Evolutionary conservation across 345 rosid genomes (phyloP), one percentile per base, ranked within the genome.

Genomic region (Gossypium anomalum): DNA sequence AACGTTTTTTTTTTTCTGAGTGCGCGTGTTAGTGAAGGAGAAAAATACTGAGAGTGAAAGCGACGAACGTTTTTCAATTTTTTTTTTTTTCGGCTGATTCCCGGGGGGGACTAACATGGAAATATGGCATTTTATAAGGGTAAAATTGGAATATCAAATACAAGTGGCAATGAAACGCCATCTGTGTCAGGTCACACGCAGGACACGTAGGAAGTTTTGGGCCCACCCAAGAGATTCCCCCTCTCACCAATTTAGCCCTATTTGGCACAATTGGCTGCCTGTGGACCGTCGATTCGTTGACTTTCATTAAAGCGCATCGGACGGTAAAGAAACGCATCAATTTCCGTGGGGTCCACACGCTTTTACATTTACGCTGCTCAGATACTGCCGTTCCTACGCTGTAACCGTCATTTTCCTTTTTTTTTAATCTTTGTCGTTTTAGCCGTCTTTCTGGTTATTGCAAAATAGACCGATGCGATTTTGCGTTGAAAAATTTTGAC

Each of bases 211-310:
- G 38, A 67, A 44, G 41, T 17, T 9, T 7, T 11, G 72, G 72
- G 72, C 20, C 71, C 65, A 23, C 53, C 9, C n/a, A 16, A 23
- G 49, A 66, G 66, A 67, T 63, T 75, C 67, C 25, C 22, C 17
- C 0, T 5, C 41, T 34, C 7, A 34, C 41, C 7, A 34, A 34
- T 34, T 61, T n/a, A 10, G 44, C 19, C 7, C 41, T 34, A 13
- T 53, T 9, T 11, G 34, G 74, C 51, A 38, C 7, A 27, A 55
- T 12, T 55, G 76, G n/a, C 45, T 27, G 69, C 16, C 2, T 23
- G 47, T 73, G 58, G 57, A 47, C 69, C 48, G 76, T 61, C 2
- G 71, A 67, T 73, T 0, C 25, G 14, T 45, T 55, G 51, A 55
- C 75, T 71, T 41, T 20, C 7, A 1, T 6, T 2, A 20, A 56